Conservation (phyloP, 805 yeast species). For the Yamadazyma phyllophila region DNA sequence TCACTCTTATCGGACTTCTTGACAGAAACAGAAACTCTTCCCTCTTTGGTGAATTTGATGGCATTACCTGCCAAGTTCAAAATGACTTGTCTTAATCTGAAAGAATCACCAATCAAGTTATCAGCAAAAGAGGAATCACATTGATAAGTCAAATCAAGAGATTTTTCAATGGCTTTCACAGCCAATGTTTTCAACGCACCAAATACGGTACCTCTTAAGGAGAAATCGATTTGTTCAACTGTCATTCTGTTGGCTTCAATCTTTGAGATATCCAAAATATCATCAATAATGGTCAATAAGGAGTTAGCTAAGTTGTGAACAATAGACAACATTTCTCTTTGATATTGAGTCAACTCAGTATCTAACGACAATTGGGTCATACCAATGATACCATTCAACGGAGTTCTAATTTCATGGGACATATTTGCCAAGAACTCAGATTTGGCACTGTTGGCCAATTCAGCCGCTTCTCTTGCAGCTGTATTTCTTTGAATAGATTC, state of each 20-base stretch:
- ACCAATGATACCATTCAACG: constrained; percentile 90
- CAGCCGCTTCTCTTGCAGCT: constrained; percentile 93
- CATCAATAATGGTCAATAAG: constrained; percentile 81
- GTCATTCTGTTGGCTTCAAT: constrained; percentile 94
- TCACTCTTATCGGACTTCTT: constrained; percentile 45
- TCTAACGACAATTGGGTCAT: constrained; percentile 89
- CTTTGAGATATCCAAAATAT: constrained; percentile 86
- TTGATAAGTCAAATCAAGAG: constrained; percentile 73
- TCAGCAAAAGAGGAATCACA: constrained; percentile 89
- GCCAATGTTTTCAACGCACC: constrained; percentile 89
- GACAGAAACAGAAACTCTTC: constrained; percentile 76
- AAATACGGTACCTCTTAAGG: constrained; percentile 81
- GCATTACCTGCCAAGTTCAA: constrained; percentile 87
- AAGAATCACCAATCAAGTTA: constrained; percentile 82
- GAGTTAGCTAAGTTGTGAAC: constrained; percentile 88
- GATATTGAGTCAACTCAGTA: constrained; percentile 86
- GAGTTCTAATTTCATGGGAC: constrained; percentile 76
- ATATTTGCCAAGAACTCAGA: constrained; percentile 86
- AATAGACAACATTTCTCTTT: constrained; percentile 86
- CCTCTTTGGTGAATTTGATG: constrained; percentile 79
- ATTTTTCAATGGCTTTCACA: constrained; percentile 85
- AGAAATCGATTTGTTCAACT: constrained; percentile 83
- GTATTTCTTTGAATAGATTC: constrained; percentile 90
- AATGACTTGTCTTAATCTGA: constrained; percentile 83
- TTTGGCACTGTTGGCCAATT: constrained; percentile 82